Conservation (phyloP, 495 filamentous ascomycete species). For the Podospora didyma region DNA sequence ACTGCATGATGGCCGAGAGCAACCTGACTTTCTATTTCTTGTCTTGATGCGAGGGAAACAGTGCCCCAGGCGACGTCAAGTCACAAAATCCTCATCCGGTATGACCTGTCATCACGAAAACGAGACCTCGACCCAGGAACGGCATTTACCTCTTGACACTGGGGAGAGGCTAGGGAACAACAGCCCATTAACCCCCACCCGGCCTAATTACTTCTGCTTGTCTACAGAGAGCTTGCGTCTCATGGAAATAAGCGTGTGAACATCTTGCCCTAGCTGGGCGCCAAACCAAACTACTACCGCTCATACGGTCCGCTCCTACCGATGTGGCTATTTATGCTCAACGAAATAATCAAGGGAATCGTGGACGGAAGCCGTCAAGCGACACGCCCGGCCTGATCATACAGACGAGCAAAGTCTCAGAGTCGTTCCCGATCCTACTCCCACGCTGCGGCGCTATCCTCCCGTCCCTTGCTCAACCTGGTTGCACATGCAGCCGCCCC, state of each 20-base stretch:
- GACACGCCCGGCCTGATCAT: conserved; percentile 17
- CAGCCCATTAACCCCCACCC: conserved; percentile 16
- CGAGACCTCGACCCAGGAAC: not conserved
- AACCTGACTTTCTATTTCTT: not conserved
- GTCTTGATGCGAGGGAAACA: not conserved
- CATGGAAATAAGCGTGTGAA: conserved; percentile 19
- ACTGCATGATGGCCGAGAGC: not conserved
- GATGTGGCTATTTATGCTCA: conserved; percentile 37
- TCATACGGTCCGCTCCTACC: conserved; percentile 41
- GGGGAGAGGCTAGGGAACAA: conserved; percentile 10
- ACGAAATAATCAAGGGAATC: conserved; percentile 19
- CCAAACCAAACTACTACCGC: conserved; percentile 30
- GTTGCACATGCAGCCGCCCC: conserved; percentile 5
- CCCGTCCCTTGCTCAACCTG: conserved; percentile 20
- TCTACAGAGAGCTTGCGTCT: conserved; percentile 12
- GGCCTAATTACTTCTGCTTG: conserved; percentile 8
- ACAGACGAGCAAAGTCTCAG: conserved; percentile 4
- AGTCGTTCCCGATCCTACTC: conserved; percentile 16
- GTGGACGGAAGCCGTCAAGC: conserved; percentile 25
- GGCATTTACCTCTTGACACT: not conserved
- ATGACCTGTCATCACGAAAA: not conserved
- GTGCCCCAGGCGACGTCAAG: not conserved
- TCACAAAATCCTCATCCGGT: not conserved
- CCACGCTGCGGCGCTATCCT: conserved; percentile 27
- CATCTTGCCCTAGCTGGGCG: conserved; percentile 10